Evolutionary conservation across 1,284 basidiomycete species (phyloP), one percentile per base, ranked within the genome.

Genomic region (Apiotrichum akiyoshidainum): DNA sequence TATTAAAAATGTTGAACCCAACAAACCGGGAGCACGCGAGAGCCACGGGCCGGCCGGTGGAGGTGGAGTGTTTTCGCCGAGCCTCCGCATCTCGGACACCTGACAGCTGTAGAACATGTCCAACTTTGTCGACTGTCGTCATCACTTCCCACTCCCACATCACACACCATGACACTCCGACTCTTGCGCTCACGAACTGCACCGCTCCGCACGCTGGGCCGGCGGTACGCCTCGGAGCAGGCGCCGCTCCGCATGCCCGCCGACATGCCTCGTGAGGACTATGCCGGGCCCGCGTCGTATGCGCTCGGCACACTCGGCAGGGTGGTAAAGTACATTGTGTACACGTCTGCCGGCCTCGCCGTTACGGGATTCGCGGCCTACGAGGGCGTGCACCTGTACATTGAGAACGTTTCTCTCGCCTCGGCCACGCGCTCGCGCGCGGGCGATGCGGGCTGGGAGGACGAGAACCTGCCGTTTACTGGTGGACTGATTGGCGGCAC

Each of bases 401-500:
- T 90, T 41, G 89, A 92, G 75, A 79, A 83, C 40, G 77, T 83
- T 26, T 81, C 80, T 55, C 81, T 90, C 40, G 68, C 68, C n/a
- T 79, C 80, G 2, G 74, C 73, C 1, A 65, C 67, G 2, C 62
- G 83, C 33, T 81, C 53, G 5, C 42, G 51, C 26, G 65, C 67
- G 19, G 76, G 79, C 35, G 80, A 78, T 10, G 92, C 85, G 83
- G 86, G 86, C 63, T 92, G 90, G 90, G 82, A 86, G 66, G 71
- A 81, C 12, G 87, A 90, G 60, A 81, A 81, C 39, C 86, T 86
- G 59, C 80, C 81, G 46, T 92, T 89, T 89, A 83, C 87, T 2
- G 87, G 88, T n/a, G 84, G 87, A 45, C 52, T 68, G 9, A 70
- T 61, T 21, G 88, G 87, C 10, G 90, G 90, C 42, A 92, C 90